Conservation (phyloP, 1,284 basidiomycete genomes). For the Fomitopsis betulina region DNA sequence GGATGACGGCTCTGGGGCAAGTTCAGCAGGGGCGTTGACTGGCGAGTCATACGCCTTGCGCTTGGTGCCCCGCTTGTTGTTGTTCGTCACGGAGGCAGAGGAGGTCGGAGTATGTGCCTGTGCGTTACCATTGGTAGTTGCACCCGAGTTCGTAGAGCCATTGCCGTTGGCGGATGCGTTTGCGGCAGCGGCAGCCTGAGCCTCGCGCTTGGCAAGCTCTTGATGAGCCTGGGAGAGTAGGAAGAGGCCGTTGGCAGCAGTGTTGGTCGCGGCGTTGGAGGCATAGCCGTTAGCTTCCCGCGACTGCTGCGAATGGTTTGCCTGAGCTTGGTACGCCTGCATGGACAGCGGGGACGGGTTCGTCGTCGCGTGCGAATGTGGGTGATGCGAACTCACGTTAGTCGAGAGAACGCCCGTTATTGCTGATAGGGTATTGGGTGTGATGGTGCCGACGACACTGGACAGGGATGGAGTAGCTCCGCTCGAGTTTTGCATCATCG, state of each 20-base stretch:
- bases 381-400: slow-evolving; percentile 1
- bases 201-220: slow-evolving; percentile 93
- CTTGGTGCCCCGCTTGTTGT: slow-evolving; percentile 56
- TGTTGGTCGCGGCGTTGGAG: slow-evolving; percentile 43
- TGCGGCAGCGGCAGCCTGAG: slow-evolving; percentile 45
- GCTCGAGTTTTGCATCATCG: slow-evolving; percentile 76
- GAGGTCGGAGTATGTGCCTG: slow-evolving; percentile 30
- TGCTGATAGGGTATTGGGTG: slow-evolving; percentile 85
- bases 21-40: slow-evolving; percentile 29
- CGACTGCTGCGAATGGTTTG: slow-evolving; percentile 3
- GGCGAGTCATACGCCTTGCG: slow-evolving; percentile 55
- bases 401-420: slow-evolving; percentile 63
- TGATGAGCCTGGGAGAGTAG: slow-evolving; percentile 92
- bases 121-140: slow-evolving; percentile 37
- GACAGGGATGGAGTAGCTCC: slow-evolving; percentile 45
- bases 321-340: slow-evolving; percentile 11
- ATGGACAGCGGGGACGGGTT: slow-evolving; percentile 30
- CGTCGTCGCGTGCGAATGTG: slow-evolving; percentile 16
- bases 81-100: slow-evolving; percentile 16
- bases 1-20: slow-evolving; percentile 17
- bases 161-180: slow-evolving; percentile 29
- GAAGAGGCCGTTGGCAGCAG: slow-evolving; percentile 88
- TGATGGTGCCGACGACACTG: slow-evolving; percentile 71
- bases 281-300: slow-evolving; percentile 19
- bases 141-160: slow-evolving; percentile 25